Evolutionary conservation across 306 rosid species (phyloP).

Genomic region (Quercus parvula): DNA sequence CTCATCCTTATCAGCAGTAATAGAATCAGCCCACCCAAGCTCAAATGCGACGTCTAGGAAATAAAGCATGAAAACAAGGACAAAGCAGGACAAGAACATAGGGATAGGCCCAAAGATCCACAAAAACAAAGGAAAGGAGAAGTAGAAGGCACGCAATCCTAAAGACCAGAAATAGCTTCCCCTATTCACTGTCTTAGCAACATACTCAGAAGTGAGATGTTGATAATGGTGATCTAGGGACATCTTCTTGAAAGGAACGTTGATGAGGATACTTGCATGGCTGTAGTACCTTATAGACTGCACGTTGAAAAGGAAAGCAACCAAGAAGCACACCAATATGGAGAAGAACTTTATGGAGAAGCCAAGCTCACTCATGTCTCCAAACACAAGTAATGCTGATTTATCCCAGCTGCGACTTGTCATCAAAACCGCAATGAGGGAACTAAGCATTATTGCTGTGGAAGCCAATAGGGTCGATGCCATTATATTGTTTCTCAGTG

Average conservation of each 20-base stretch:
- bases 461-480: slow-evolving; percentile 91
- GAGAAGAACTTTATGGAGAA: slow-evolving; percentile 61
- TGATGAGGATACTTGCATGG: slow-evolving; percentile 83
- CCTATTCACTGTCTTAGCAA: slow-evolving; percentile 56
- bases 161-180: slow-evolving; percentile 89
- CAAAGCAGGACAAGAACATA: slow-evolving; percentile 51
- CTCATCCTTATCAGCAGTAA: slow-evolving; percentile 32
- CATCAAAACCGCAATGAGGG: slow-evolving; percentile 76
- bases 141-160: slow-evolving; percentile 82
- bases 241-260: slow-evolving; percentile 64
- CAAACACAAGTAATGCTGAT: slow-evolving; percentile 22
- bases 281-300: slow-evolving; percentile 87
- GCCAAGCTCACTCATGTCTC: slow-evolving; percentile 42
- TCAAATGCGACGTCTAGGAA: slow-evolving; percentile 62
- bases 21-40: slow-evolving; percentile 38
- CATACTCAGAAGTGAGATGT: slow-evolving; percentile 54
- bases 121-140: slow-evolving; percentile 74
- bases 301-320: slow-evolving; percentile 66
- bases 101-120: slow-evolving; percentile 95
- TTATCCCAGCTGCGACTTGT: slow-evolving; percentile 17
- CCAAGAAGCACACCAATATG: slow-evolving; percentile 70
- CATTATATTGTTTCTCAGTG: slow-evolving; percentile 86
- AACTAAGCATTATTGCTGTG: slow-evolving; percentile 80
- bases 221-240: slow-evolving; percentile 30
- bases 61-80: slow-evolving; percentile 54